Conservation (phyloP, 768 basidiomycete genomes). For the Antrodiella citrinella region DNA sequence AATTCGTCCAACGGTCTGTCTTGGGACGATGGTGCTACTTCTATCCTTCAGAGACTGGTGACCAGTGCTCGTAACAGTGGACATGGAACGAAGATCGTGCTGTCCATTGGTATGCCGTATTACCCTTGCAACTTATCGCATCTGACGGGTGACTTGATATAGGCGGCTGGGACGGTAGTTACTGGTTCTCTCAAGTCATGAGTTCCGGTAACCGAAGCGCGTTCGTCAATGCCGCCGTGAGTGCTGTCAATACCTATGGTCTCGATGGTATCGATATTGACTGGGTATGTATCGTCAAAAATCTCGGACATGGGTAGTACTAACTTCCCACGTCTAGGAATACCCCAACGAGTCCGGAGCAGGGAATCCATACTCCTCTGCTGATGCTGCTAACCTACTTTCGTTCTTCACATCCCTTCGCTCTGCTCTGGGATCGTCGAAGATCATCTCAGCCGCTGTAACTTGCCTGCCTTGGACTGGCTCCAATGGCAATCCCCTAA, state of each 20-base stretch:
- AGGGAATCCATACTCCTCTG: slow-evolving; percentile 51
- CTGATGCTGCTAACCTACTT: slow-evolving; percentile 59
- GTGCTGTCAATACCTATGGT: slow-evolving; percentile 47
- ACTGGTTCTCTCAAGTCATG: slow-evolving; percentile 55
- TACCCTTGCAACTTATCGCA: no score
- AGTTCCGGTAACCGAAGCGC: slow-evolving; percentile 43
- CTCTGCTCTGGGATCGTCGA: slow-evolving; percentile 44
- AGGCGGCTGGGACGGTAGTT: slow-evolving; percentile 68
- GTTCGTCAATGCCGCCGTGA: slow-evolving; percentile 48
- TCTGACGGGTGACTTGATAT: no score
- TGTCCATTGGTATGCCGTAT: slow-evolving; percentile 49
- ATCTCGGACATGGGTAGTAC: background rate
- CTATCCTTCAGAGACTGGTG: slow-evolving; percentile 50
- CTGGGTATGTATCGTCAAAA: slow-evolving; percentile 33
- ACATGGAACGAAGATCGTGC: slow-evolving; percentile 53
- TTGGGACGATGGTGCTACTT: slow-evolving; percentile 43
- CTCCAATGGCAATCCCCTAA: slow-evolving; percentile 50
- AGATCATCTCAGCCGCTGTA: slow-evolving; percentile 63
- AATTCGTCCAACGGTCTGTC: slow-evolving; percentile 44
- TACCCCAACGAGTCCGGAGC: slow-evolving; percentile 61
- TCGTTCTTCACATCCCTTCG: slow-evolving; percentile 52
- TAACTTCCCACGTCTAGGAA: slow-evolving; percentile 34
- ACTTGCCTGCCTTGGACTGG: slow-evolving; percentile 64
- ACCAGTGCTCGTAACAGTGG: slow-evolving; percentile 45
- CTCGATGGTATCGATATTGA: slow-evolving; percentile 66